Percentiles rank a stretch among this genome's conserved stretches.
Conservation (phyloP, 1,284 basidiomycete species). For the Naganishia sp. region DNA sequence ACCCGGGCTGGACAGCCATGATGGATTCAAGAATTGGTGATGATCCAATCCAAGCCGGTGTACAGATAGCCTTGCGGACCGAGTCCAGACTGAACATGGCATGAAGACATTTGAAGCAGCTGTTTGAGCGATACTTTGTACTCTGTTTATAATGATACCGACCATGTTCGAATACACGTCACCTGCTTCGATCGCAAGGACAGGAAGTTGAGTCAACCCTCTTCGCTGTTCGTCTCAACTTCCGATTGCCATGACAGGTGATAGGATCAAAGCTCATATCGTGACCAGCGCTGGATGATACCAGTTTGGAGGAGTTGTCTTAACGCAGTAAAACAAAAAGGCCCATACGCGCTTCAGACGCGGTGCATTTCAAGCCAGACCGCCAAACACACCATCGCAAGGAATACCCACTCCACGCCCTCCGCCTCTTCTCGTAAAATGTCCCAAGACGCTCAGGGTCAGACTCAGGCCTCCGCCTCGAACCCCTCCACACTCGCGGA, state of each 20-base stretch:
- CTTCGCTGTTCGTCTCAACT: not conserved
- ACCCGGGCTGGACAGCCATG: too few species aligned
- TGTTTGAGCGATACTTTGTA: not conserved
- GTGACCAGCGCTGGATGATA: constrained; percentile 18
- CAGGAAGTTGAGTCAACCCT: constrained; percentile 22
- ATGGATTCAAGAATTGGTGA: too few species aligned
- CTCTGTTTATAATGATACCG: not conserved
- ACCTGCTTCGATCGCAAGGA: not conserved
- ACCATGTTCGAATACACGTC: not conserved
- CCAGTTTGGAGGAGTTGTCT: constrained; percentile 22
- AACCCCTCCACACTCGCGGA: constrained; percentile 42
- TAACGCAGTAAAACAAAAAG: constrained; percentile 13
- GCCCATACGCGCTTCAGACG: constrained; percentile 6
- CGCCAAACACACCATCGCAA: too few species aligned
- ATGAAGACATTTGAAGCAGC: too few species aligned
- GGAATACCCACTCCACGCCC: not conserved
- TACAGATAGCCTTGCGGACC: too few species aligned
- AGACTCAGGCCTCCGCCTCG: constrained; percentile 41
- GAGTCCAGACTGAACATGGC: too few species aligned
- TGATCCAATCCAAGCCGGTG: too few species aligned
- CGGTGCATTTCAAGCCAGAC: not conserved
- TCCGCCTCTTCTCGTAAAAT: constrained; percentile 8
- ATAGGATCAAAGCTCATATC: not conserved
- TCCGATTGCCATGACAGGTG: not conserved
- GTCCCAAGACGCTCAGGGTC: constrained; percentile 14